phyloP scores from a whole-genome alignment of 1,139 yeast genomes.

The Saccharomyces uvarum region DNA sequence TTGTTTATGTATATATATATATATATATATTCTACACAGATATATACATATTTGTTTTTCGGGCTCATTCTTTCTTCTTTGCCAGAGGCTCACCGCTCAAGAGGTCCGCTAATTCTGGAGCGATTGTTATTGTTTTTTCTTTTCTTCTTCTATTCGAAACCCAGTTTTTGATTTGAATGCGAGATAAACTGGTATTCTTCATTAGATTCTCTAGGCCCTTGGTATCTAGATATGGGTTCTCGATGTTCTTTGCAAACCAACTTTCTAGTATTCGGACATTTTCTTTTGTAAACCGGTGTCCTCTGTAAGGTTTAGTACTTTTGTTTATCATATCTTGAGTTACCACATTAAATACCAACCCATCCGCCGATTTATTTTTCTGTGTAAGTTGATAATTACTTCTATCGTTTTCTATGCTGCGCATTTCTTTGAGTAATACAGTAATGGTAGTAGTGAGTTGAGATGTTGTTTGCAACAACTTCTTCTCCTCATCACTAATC shows the following conservation, averaged over 20 bases:
- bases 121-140: conserved; percentile 11
- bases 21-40: neutral
- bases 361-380: conserved; percentile 1
- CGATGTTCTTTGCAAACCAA: conserved; percentile 17
- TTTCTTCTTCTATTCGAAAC: conserved; percentile 24
- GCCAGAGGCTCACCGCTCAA: neutral
- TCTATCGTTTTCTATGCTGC: conserved; percentile 6
- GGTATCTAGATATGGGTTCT: conserved; percentile 19
- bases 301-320: conserved; percentile 8
- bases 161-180: conserved; percentile 23
- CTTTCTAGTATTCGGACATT: conserved; percentile 13
- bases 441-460: conserved; percentile 1
- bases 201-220: conserved; percentile 9
- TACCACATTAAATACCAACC: conserved; percentile 1
- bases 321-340: conserved; percentile 1
- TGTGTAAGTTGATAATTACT: conserved; percentile 1
- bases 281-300: conserved; percentile 19
- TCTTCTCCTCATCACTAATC: conserved; percentile 1
- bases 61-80: conserved; percentile 1
- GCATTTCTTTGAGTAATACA: conserved; percentile 2
- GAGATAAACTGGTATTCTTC: conserved; percentile 14
- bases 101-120: conserved; percentile 1
- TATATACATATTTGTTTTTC: conserved; percentile 1
- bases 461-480: conserved; percentile 1
- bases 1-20: neutral